phyloP scores from a whole-genome alignment of 768 basidiomycete species.

The Auriscalpium vulgare region DNA sequence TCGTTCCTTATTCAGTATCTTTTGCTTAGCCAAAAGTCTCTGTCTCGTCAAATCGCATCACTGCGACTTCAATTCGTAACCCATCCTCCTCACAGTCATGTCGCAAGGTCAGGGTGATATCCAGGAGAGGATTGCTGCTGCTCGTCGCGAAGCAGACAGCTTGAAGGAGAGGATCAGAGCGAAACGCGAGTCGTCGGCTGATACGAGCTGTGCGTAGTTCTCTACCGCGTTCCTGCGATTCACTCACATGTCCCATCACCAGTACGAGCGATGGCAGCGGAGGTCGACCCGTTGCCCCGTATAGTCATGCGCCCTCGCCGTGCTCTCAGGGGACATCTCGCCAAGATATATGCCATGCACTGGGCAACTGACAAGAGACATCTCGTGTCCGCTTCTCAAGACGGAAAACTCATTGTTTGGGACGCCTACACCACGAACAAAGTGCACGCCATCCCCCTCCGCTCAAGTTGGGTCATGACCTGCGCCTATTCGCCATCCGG shows the following conservation, averaged over 20 bases:
- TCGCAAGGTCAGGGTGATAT: constrained; percentile 79
- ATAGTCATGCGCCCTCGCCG: constrained; percentile 96
- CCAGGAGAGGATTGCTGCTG: constrained; percentile 90
- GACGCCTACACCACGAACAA: constrained; percentile 99
- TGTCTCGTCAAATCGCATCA: neutral
- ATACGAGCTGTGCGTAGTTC: constrained; percentile 76
- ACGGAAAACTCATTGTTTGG: constrained; percentile 99
- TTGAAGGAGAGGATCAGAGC: constrained; percentile 98
- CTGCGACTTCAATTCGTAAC: neutral
- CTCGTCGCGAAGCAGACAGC: constrained; percentile 92
- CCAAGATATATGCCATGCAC: constrained; percentile 99
- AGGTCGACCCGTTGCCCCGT: constrained; percentile 91
- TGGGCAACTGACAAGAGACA: constrained; percentile 97
- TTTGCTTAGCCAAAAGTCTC: neutral
- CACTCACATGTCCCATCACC: constrained; percentile 13
- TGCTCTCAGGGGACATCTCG: constrained; percentile 92
- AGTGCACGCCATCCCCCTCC: constrained; percentile 96
- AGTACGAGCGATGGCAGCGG: constrained; percentile 99
- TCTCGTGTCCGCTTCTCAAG: constrained; percentile 98
- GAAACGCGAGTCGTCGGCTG: constrained; percentile 94
- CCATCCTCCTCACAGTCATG: constrained; percentile 35
- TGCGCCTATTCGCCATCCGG: constrained; percentile 97
- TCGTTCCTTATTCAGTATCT: neutral
- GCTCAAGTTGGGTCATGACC: constrained; percentile 99
- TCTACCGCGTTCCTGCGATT: constrained; percentile 1